Percentiles rank a stretch among this genome's conserved stretches.
These are phyloP conservation scores for Galium porrigens DNA, from an alignment of 305 asterid species.

Conservation along the genomic window DNA sequence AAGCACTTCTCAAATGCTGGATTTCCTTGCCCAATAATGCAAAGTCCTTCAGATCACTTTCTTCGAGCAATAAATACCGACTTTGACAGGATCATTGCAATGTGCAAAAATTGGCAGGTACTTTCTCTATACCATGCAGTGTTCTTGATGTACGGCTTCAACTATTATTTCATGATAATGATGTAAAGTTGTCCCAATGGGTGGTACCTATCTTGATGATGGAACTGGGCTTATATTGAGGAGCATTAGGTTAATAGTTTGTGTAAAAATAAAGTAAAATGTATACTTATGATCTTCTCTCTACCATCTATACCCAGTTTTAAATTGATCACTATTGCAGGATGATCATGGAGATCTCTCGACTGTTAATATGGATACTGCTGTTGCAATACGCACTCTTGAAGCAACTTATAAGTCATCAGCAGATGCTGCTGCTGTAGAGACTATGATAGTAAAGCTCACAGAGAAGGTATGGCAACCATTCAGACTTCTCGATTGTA, in stretches of 20 bases:
- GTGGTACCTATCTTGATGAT: neutral
- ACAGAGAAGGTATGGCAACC: conserved; percentile 49
- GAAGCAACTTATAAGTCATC: conserved; percentile 88
- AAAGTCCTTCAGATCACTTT: conserved; percentile 98
- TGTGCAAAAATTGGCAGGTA: conserved; percentile 99
- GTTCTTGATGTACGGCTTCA: conserved; percentile 11
- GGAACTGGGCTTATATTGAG: neutral
- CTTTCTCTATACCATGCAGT: conserved; percentile 13
- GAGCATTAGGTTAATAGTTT: neutral
- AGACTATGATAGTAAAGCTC: conserved; percentile 62
- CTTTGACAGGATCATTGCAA: conserved; percentile 88
- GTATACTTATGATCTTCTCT: neutral
- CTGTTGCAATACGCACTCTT: conserved; percentile 94
- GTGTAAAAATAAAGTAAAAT: neutral
- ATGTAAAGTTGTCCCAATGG: neutral
- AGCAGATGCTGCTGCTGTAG: conserved; percentile 87
- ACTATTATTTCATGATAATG: conserved; percentile 7
- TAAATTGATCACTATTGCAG: conserved; percentile 28
- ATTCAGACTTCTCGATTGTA: neutral
- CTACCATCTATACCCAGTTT: neutral
- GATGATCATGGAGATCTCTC: conserved; percentile 95
- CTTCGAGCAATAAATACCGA: conserved; percentile 95
- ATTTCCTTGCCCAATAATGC: conserved; percentile 99
- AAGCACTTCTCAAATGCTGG: conserved; percentile 99
- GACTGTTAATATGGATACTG: conserved; percentile 95